phyloP scores from a whole-genome alignment of 2,329 filamentous ascomycete genomes.

The Penicillium sp. region DNA sequence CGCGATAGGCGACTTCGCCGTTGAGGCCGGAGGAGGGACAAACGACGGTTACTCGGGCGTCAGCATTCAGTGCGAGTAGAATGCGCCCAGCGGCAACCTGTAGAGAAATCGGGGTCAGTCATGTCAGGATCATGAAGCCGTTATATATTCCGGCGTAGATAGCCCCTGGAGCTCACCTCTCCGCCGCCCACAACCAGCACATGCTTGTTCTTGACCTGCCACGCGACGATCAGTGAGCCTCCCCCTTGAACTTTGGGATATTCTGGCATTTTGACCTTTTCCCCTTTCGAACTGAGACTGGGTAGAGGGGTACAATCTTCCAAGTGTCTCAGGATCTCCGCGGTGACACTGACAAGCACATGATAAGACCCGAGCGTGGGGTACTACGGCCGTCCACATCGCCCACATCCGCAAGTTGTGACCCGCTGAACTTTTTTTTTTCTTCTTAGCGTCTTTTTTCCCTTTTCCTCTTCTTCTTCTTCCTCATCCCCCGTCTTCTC shows the following conservation, averaged over 20 bases:
- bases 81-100: constrained; percentile 96
- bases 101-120: constrained; percentile 1
- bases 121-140: background rate
- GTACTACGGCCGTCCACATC: constrained; percentile 25
- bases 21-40: constrained; percentile 81
- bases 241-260: constrained; percentile 87
- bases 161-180: constrained; percentile 67
- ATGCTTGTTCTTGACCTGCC: constrained; percentile 88
- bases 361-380: constrained; percentile 21
- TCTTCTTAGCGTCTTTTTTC: constrained; percentile 12
- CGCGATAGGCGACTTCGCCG: constrained; percentile 82
- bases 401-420: constrained; percentile 22
- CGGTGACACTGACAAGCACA: no score
- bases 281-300: background rate
- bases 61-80: constrained; percentile 91
- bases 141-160: constrained; percentile 34
- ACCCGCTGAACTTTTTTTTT: constrained; percentile 24
- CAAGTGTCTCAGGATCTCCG: background rate
- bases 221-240: constrained; percentile 91
- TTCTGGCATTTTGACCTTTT: constrained; percentile 52
- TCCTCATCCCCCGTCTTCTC: constrained; percentile 23
- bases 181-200: constrained; percentile 94
- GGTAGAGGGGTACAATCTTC: background rate
- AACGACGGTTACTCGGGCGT: constrained; percentile 86
- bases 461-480: constrained; percentile 24